Base-by-base conservation (phyloP, 805 yeast species). In the Nematodospora valgi region DNA sequence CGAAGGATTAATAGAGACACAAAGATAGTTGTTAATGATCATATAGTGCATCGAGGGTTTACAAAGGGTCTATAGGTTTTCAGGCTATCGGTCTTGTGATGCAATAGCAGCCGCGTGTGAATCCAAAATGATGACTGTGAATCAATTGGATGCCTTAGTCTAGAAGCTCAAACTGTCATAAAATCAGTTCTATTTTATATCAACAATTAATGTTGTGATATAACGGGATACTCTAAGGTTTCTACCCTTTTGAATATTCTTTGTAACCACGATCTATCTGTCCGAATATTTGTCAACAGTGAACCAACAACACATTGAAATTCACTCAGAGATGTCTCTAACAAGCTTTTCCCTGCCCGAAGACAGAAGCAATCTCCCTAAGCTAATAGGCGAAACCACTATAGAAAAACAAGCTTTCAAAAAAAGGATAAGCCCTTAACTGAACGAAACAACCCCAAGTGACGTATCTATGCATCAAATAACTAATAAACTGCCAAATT, bases 171-270 rank as follows among this genome's bases (percentile, higher is more conserved):
- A n/a, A n/a, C n/a, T n/a, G n/a, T n/a, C n/a, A n/a, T n/a, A n/a
- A n/a, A n/a, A n/a, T n/a, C n/a, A n/a, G n/a, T n/a, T n/a, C n/a
- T n/a, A n/a, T n/a, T n/a, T n/a, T n/a, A n/a, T n/a, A n/a, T n/a
- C n/a, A n/a, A n/a, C n/a, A n/a, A n/a, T n/a, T n/a, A 14, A 51
- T 65, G 65, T 66, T 30, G 65, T 64, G 71, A 57, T 51, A 51
- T 64, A 63, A 66, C 72, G 72, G 72, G 72, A 66, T 52, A 60
- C 69, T 40, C 50, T 30, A 46, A 45, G 53, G 65, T 63, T 49
- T 52, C 56, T 23, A 43, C 50, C 56, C 64, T 52, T 56, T 39
- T 45, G 51, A 54, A 59, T 56, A 62, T 66, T 48, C 72, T 66
- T 53, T 50, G 47, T 62, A 64, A 59, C 56, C 70, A 62, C 63